A percentile compares a stretch with the other conserved stretches of the same genome.
phyloP scores from a whole-genome alignment of 805 yeast genomes.

The Peterozyma xylosa region DNA sequence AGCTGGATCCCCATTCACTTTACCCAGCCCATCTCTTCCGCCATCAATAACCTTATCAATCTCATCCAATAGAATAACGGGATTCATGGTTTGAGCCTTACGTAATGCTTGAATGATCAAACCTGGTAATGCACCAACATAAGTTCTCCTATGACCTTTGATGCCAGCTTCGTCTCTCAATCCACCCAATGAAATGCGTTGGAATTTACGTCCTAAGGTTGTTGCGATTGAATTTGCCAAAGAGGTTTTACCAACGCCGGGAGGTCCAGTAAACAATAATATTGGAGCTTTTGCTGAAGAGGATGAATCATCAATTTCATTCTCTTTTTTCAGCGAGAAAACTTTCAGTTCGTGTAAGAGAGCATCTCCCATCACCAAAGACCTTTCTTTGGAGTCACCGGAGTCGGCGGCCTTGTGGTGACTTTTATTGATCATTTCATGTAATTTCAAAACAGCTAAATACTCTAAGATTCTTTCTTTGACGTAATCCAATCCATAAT shows the following conservation, averaged over 20 bases:
- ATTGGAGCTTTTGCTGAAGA: slow-evolving; percentile 50
- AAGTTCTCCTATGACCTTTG: slow-evolving; percentile 85
- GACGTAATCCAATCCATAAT: slow-evolving; percentile 67
- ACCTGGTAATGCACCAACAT: slow-evolving; percentile 92
- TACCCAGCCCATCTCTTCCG: slow-evolving; percentile 22
- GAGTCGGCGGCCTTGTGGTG: background rate
- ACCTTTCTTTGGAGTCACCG: no score
- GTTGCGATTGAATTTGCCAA: slow-evolving; percentile 76
- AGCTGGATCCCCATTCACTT: slow-evolving; percentile 76
- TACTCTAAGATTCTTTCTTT: slow-evolving; percentile 74
- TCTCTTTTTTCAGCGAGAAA: background rate
- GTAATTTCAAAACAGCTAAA: slow-evolving; percentile 66
- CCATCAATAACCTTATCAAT: slow-evolving; percentile 72
- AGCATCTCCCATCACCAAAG: background rate
- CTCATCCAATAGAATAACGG: slow-evolving; percentile 78
- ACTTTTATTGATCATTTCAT: slow-evolving; percentile 17
- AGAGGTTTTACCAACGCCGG: slow-evolving; percentile 90
- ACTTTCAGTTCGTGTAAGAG: background rate
- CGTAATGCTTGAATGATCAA: slow-evolving; percentile 68
- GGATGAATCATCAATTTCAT: background rate
- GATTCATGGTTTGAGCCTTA: slow-evolving; percentile 71
- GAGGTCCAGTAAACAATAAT: slow-evolving; percentile 80
- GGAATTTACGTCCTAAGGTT: slow-evolving; percentile 67
- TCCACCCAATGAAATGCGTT: slow-evolving; percentile 81
- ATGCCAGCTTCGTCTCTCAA: slow-evolving; percentile 84